Conservation (phyloP, 176 grass and related monocot species). For the Paspalum vaginatum region DNA sequence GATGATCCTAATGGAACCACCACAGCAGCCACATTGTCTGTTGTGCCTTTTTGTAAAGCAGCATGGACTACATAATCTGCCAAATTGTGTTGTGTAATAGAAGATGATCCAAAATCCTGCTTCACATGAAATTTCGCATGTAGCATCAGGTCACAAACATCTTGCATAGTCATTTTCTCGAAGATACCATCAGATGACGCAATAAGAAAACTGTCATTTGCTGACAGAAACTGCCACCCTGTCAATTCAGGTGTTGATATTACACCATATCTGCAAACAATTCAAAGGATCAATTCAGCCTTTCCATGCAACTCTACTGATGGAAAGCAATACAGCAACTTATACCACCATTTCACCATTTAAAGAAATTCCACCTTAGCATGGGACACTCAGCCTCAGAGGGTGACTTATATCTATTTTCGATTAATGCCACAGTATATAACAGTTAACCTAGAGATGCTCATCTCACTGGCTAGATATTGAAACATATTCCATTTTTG, state of each 20-base stretch:
- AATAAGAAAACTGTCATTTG: slow-evolving; percentile 88
- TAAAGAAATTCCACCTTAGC: background rate
- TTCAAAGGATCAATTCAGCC: slow-evolving; percentile 28
- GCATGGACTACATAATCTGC: slow-evolving; percentile 66
- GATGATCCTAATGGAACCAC: slow-evolving; percentile 69
- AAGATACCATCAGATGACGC: slow-evolving; percentile 84
- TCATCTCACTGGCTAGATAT: background rate
- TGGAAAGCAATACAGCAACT: background rate
- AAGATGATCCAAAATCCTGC: slow-evolving; percentile 32
- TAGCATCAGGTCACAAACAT: slow-evolving; percentile 81
- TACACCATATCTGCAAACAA: slow-evolving; percentile 77
- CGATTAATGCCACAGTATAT: background rate
- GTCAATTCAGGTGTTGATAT: slow-evolving; percentile 88
- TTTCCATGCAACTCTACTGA: slow-evolving; percentile 32
- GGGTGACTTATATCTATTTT: background rate
- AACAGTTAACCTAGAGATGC: background rate
- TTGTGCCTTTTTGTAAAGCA: slow-evolving; percentile 86
- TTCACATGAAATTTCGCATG: slow-evolving; percentile 55
- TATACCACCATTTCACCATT: background rate
- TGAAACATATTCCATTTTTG: background rate
- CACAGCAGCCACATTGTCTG: slow-evolving; percentile 92
- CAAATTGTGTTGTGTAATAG: slow-evolving; percentile 59
- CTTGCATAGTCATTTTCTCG: slow-evolving; percentile 90
- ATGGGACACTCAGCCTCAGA: slow-evolving; percentile 1
- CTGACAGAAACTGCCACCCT: slow-evolving; percentile 73